Evolutionary conservation across 345 rosid genomes (phyloP).

Genomic region (Linum lewisii): DNA sequence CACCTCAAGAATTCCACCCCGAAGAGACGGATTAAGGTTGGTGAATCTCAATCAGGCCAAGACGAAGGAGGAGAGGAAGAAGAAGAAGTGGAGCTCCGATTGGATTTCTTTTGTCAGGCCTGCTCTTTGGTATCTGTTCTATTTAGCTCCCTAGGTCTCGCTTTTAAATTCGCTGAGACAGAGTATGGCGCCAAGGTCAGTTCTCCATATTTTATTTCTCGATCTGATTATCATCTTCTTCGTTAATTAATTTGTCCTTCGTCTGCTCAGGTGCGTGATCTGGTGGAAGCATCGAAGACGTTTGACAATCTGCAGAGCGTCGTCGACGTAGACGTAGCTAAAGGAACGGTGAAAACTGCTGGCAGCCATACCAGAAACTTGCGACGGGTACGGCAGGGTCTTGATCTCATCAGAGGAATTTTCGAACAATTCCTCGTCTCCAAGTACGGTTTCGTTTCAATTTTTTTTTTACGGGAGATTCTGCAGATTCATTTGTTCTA

Average conservation of each 20-base stretch:
- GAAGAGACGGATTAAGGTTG: neutral
- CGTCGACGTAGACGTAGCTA: constrained; percentile 53
- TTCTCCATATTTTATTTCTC: neutral
- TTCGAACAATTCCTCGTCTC: constrained; percentile 58
- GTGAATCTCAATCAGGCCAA: too few species aligned
- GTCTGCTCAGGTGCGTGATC: constrained; percentile 39
- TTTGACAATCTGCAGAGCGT: constrained; percentile 40
- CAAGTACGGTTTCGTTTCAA: constrained; percentile 19
- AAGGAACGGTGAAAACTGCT: constrained; percentile 51
- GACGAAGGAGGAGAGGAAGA: neutral
- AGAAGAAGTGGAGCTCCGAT: constrained; percentile 5
- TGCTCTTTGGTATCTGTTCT: constrained; percentile 61
- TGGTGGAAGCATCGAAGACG: constrained; percentile 57
- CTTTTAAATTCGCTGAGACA: constrained; percentile 81
- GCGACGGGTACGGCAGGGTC: constrained; percentile 81
- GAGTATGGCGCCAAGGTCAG: constrained; percentile 69
- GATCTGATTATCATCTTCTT: neutral
- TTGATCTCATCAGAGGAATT: constrained; percentile 75
- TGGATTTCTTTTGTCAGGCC: constrained; percentile 54
- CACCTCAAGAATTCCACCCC: neutral
- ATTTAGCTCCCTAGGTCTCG: constrained; percentile 68
- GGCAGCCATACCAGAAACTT: constrained; percentile 80
- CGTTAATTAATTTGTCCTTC: neutral
- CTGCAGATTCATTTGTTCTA: neutral
- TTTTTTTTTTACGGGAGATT: neutral